Base-by-base conservation (phyloP, 2,329 filamentous ascomycete species). In the Nigrospora osmanthi region DNA sequence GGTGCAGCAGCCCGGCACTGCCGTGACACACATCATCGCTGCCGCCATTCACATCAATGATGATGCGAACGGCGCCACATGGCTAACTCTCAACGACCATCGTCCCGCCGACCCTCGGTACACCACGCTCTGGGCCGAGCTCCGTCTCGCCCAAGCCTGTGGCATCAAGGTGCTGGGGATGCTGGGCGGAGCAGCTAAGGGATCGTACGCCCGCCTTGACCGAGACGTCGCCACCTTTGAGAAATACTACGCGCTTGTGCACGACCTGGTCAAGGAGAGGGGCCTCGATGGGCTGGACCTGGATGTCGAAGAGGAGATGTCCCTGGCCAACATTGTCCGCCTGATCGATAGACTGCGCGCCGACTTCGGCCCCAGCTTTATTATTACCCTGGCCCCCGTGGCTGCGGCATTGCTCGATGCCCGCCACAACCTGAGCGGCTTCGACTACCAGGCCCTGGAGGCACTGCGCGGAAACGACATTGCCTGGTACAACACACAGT, bases 401-500 rank as follows among this genome's bases (percentile, higher is more conserved):
- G 85, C 86, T 0, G 80, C 85, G 1, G 87, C 86, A 1, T 67
- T 91, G 35, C 66, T 88, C 47, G 66, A 75, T 11, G 61, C 70
- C n/a, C 70, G 76, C 45, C 71, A 77, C 44, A 83, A 86, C 60
- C 69, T 93, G 1, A 85, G 80, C 39, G 87, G 87, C 0, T 91
- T 91, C 59, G 76, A 80, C 54, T 90, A 93, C 60, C 73, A 79
- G 30, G 73, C 80, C 34, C 70, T 91, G 6, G 86, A 91, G 60
- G 72, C 73, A 28, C 70, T 75, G 62, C 70, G 80, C 17, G 81
- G 81, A 0, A 58, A 61, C 14, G 73, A 83, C 49, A 84, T 91
- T 17, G 75, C 74, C 1, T 93, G 85, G 85, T 91, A 91, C 59
- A 90, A 91, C 55, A 73, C 83, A 12, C 87, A 91, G 56, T 90